Evolutionary conservation across 2,329 filamentous ascomycete species (phyloP).

Genomic region (Didymella arachidicola): DNA sequence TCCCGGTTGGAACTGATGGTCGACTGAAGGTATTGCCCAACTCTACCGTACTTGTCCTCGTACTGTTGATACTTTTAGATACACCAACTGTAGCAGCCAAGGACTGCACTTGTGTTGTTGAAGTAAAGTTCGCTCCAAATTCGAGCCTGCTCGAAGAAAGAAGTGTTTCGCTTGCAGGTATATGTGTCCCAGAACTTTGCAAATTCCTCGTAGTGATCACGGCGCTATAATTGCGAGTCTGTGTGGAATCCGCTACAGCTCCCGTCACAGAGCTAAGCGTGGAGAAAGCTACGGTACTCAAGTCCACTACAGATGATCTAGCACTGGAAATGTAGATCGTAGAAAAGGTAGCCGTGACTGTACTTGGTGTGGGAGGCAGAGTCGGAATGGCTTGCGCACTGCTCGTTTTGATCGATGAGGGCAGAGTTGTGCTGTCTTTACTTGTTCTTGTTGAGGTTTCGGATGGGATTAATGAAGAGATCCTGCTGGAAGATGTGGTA

Average conservation of each 20-base stretch:
- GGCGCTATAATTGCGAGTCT: not conserved
- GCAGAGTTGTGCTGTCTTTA: not conserved
- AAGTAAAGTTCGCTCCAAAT: constrained; percentile 3
- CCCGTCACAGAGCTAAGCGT: constrained; percentile 8
- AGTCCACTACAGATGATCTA: constrained; percentile 1
- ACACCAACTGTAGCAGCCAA: not conserved
- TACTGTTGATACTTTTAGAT: not conserved
- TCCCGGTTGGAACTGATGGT: constrained; percentile 7
- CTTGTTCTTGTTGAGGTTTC: not conserved
- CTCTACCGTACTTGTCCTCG: not conserved
- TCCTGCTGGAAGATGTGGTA: not conserved
- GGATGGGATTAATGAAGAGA: not conserved
- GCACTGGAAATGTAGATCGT: constrained; percentile 11
- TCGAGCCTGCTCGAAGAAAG: not conserved
- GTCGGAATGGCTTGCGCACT: not conserved
- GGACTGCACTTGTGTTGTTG: not conserved
- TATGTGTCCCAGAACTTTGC: not conserved
- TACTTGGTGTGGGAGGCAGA: not conserved
- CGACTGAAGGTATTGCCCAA: constrained; percentile 16
- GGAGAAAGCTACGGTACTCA: constrained; percentile 15
- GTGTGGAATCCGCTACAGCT: constrained; percentile 5
- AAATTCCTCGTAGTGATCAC: not conserved
- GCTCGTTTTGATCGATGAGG: not conserved
- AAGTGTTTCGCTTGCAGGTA: constrained; percentile 15
- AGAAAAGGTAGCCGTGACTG: constrained; percentile 15